phyloP scores from a whole-genome alignment of 1,139 yeast genomes.

The Yamadazyma siamensis region DNA sequence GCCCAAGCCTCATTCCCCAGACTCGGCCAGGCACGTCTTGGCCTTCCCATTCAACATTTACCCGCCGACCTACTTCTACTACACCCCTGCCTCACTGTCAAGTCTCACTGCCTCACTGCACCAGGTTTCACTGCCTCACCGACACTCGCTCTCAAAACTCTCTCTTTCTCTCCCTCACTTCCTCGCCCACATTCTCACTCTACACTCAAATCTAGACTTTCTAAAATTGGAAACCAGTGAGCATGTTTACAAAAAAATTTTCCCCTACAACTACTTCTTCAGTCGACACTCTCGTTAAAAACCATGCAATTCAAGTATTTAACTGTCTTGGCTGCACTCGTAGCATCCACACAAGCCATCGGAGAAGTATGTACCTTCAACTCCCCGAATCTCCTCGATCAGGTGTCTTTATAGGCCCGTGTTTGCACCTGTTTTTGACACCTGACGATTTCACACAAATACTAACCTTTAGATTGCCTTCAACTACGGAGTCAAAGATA shows the following conservation, averaged over 20 bases:
- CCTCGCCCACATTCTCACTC: no score
- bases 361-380: slow-evolving; percentile 38
- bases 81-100: no score
- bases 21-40: no score
- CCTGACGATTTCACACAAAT: no score
- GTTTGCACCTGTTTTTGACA: slow-evolving; percentile 1
- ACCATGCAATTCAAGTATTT: slow-evolving; percentile 41
- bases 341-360: slow-evolving; percentile 37
- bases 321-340: slow-evolving; percentile 34
- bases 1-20: no score
- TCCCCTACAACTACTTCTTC: slow-evolving; percentile 7
- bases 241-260: slow-evolving; percentile 17
- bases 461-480: slow-evolving; percentile 53
- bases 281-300: slow-evolving; percentile 12
- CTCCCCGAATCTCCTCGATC: background rate
- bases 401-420: slow-evolving; percentile 1
- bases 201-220: slow-evolving; percentile 15
- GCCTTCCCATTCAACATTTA: no score
- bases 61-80: no score
- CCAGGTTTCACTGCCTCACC: no score
- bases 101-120: no score
- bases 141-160: no score
- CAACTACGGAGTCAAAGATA: slow-evolving; percentile 76
- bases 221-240: slow-evolving; percentile 11
- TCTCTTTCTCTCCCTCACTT: no score